phyloP scores from a whole-genome alignment of 768 basidiomycete genomes.

The Cystofilobasidium ferigula region DNA sequence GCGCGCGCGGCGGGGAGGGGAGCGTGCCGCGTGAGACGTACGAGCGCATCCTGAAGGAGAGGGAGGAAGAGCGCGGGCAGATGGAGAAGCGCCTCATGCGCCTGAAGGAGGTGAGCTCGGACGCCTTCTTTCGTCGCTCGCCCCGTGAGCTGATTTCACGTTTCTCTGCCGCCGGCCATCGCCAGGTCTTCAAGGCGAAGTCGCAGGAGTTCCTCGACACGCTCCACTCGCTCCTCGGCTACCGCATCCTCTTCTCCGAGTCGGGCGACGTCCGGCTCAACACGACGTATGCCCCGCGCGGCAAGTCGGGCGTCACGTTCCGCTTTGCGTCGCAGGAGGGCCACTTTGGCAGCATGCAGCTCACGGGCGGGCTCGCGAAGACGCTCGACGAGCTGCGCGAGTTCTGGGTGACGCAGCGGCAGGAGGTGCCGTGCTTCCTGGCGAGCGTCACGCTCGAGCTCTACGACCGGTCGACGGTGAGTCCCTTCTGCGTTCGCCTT shows the following conservation, averaged over 20 bases:
- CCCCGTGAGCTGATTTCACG: too few relatives aligned
- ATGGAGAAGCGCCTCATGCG: conserved; percentile 71
- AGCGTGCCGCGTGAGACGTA: conserved; percentile 69
- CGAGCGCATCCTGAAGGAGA: conserved; percentile 60
- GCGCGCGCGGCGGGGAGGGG: conserved; percentile 31
- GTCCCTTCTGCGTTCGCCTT: not conserved
- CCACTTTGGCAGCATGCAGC: conserved; percentile 37
- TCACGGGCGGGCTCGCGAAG: conserved; percentile 39
- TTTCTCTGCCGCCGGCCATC: not conserved
- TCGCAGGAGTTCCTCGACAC: conserved; percentile 84
- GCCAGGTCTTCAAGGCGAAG: conserved; percentile 69
- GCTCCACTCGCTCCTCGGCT: conserved; percentile 75
- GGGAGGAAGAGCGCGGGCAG: conserved; percentile 53
- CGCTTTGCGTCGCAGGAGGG: conserved; percentile 39
- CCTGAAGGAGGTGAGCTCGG: conserved; percentile 58
- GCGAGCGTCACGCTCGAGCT: conserved; percentile 80
- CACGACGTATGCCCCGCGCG: conserved; percentile 74
- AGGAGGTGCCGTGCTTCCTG: conserved; percentile 79
- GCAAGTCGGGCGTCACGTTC: conserved; percentile 67
- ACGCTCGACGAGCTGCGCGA: conserved; percentile 58
- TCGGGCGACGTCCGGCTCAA: conserved; percentile 81
- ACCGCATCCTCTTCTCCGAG: conserved; percentile 81
- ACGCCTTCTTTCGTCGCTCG: not conserved
- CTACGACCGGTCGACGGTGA: conserved; percentile 60
- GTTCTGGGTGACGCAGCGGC: conserved; percentile 75